Percentiles rank a stretch among this genome's conserved stretches.
These are phyloP conservation scores for Prototheca stagnorum DNA, from an alignment of 163 green algal genomes.

Conservation along the genomic window DNA sequence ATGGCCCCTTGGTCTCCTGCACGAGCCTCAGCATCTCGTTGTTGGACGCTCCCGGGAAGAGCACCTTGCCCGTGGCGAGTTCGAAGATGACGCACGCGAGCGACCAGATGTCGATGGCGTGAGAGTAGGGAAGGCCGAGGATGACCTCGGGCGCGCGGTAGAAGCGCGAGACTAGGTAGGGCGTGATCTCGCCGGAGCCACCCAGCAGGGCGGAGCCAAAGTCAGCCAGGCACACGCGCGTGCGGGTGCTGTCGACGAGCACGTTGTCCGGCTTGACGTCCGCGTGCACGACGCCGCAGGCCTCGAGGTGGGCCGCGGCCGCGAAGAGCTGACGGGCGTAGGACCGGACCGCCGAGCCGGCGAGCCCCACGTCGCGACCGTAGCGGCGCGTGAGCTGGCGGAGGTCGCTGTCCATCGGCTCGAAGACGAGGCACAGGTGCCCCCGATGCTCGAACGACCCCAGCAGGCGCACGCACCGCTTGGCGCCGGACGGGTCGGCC, in stretches of 20 bases:
- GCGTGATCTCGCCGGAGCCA: slow-evolving; percentile 87
- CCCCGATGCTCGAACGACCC: slow-evolving; percentile 79
- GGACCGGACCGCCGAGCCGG: slow-evolving; percentile 67
- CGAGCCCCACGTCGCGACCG: slow-evolving; percentile 84
- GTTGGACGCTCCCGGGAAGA: slow-evolving; percentile 89
- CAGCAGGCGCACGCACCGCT: slow-evolving; percentile 78
- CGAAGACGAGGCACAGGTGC: slow-evolving; percentile 96
- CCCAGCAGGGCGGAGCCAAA: slow-evolving; percentile 87
- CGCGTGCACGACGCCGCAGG: slow-evolving; percentile 66
- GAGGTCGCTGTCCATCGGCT: slow-evolving; percentile 92
- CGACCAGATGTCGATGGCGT: slow-evolving; percentile 92
- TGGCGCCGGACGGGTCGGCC: slow-evolving; percentile 64
- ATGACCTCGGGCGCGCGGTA: slow-evolving; percentile 84
- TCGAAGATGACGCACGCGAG: slow-evolving; percentile 93
- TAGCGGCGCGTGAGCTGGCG: slow-evolving; percentile 92
- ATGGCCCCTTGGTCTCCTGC: slow-evolving; percentile 88
- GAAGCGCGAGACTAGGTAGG: slow-evolving; percentile 92
- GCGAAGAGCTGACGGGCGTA: slow-evolving; percentile 88
- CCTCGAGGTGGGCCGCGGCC: slow-evolving; percentile 75
- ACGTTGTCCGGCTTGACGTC: slow-evolving; percentile 99
- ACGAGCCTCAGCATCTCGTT: slow-evolving; percentile 97
- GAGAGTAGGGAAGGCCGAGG: slow-evolving; percentile 73
- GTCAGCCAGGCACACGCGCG: slow-evolving; percentile 52
- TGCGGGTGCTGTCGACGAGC: slow-evolving; percentile 64
- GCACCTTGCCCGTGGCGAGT: slow-evolving; percentile 88